Evolutionary conservation across 208 protist genomes (phyloP).

Genomic region (Trypanosoma mega): DNA sequence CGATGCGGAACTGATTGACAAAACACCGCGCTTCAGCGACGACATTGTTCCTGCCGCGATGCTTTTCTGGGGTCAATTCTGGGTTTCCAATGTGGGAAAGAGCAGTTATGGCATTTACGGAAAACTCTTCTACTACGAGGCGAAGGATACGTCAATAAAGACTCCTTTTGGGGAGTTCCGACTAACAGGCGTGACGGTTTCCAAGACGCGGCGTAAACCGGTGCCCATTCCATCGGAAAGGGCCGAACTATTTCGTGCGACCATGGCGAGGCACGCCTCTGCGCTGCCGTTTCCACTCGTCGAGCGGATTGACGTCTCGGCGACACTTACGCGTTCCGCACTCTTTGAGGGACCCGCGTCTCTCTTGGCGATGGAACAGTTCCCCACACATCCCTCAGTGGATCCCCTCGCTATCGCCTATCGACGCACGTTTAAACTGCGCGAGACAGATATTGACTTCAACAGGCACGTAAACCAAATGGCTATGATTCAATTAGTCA

Average conservation of each 20-base stretch:
- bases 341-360: conserved; percentile 4
- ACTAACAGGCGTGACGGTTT: conserved; percentile 56
- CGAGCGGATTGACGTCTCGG: conserved; percentile 8
- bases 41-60: conserved; percentile 39
- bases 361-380: neutral
- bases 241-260: conserved; percentile 5
- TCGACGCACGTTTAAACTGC: conserved; percentile 34
- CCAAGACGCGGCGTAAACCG: conserved; percentile 36
- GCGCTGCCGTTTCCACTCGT: neutral
- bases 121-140: conserved; percentile 49
- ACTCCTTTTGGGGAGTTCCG: conserved; percentile 47
- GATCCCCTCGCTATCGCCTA: conserved; percentile 11
- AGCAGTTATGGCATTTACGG: conserved; percentile 53
- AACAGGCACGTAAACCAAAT: conserved; percentile 80
- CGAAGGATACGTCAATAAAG: conserved; percentile 22
- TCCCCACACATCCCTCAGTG: conserved; percentile 4
- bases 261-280: conserved; percentile 5
- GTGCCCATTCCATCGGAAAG: conserved; percentile 16
- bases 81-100: conserved; percentile 46
- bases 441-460: conserved; percentile 74
- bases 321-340: neutral
- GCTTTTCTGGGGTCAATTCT: conserved; percentile 32
- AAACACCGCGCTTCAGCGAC: conserved; percentile 27
- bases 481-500: conserved; percentile 43
- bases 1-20: conserved; percentile 36